A percentile compares a stretch with the other conserved stretches of the same genome.
Conservation (phyloP, 305 asterid genomes). For the Petunia hybrid region DNA sequence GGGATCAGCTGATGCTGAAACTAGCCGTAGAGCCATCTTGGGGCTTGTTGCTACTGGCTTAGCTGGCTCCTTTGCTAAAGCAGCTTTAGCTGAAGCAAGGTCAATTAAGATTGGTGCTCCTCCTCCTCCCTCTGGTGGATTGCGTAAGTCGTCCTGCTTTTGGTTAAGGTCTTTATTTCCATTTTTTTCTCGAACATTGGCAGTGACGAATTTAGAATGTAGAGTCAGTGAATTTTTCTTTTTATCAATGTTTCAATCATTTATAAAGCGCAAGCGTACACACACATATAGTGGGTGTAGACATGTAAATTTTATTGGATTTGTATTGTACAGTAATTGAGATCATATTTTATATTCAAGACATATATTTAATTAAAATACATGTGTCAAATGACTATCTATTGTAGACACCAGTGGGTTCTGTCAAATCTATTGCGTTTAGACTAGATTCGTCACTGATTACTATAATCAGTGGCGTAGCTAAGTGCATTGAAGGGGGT, state of each 20-base stretch:
- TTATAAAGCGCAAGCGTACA: neutral
- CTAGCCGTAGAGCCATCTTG: constrained; percentile 78
- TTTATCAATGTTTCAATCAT: neutral
- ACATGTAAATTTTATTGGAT: too few species aligned
- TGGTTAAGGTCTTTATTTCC: neutral
- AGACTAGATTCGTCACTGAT: constrained; percentile 1
- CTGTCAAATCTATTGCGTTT: neutral
- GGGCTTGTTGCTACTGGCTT: constrained; percentile 83
- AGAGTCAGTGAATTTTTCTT: neutral
- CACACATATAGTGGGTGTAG: neutral
- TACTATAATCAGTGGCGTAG: neutral
- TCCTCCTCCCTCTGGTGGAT: constrained; percentile 95
- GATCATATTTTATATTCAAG: too few species aligned
- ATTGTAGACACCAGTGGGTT: neutral
- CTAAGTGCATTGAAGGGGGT: too few species aligned
- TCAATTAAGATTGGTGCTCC: constrained; percentile 83
- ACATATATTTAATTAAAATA: too few species aligned
- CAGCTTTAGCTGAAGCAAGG: constrained; percentile 77
- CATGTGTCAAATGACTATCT: too few species aligned
- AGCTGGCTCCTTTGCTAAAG: constrained; percentile 76
- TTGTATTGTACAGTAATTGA: too few species aligned
- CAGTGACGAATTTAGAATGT: neutral
- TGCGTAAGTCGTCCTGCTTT: constrained; percentile 61
- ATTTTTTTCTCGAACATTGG: neutral
- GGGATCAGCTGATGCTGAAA: constrained; percentile 63